These are phyloP conservation scores for Nicotiana rustica DNA, from an alignment of 305 asterid genomes.

Conservation along the genomic window DNA sequence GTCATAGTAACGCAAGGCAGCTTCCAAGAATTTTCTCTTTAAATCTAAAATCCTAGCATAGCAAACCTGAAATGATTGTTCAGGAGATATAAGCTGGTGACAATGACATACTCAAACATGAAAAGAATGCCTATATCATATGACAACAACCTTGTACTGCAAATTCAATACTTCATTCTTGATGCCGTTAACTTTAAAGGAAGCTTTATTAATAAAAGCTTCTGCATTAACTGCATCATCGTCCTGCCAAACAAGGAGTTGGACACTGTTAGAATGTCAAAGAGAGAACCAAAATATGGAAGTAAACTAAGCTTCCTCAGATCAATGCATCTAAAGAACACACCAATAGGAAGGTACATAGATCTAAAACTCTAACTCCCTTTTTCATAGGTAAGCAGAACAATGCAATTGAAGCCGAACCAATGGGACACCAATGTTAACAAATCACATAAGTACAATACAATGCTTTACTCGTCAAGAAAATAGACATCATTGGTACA, in stretches of 20 bases:
- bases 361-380: constrained; percentile 24
- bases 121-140: constrained; percentile 30
- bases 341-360: constrained; percentile 5
- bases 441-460: neutral
- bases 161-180: constrained; percentile 89
- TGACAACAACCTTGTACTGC: constrained; percentile 82
- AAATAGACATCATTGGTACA: neutral
- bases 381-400: constrained; percentile 20
- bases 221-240: constrained; percentile 98
- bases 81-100: constrained; percentile 16
- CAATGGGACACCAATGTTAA: neutral
- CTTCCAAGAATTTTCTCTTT: constrained; percentile 98
- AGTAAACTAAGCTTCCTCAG: constrained; percentile 24
- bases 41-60: constrained; percentile 94
- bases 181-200: constrained; percentile 92
- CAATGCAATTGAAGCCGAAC: constrained; percentile 5
- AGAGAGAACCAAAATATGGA: constrained; percentile 12
- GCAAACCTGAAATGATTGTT: constrained; percentile 69
- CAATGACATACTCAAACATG: neutral
- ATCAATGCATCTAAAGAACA: neutral
- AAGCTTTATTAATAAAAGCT: constrained; percentile 96
- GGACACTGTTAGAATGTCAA: constrained; percentile 16
- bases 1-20: constrained; percentile 94
- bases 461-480: constrained; percentile 15
- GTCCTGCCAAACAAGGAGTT: constrained; percentile 64